Evolutionary conservation across 805 yeast genomes (phyloP).

Genomic region (Candida glaebosa): DNA sequence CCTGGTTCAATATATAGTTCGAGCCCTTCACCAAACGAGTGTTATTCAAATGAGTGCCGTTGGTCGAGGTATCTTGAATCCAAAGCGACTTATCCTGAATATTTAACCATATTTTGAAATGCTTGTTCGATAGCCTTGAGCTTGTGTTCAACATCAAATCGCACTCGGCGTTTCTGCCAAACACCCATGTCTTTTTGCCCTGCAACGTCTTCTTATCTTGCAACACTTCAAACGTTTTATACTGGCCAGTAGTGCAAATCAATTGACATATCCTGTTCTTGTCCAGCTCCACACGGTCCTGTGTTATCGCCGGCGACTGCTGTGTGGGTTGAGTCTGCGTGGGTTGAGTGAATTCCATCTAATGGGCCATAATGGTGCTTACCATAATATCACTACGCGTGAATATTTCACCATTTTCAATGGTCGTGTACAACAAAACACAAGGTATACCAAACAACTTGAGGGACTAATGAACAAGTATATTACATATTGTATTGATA

Average conservation of each 20-base stretch:
- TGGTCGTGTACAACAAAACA: background rate
- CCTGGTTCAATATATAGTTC: constrained; percentile 80
- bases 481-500: no score
- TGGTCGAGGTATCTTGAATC: constrained; percentile 79
- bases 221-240: constrained; percentile 40
- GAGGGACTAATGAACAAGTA: no score
- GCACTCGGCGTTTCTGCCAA: constrained; percentile 70
- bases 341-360: constrained; percentile 24
- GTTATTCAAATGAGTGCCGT: constrained; percentile 87
- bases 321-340: constrained; percentile 39
- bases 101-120: constrained; percentile 68
- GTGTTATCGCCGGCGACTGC: constrained; percentile 30
- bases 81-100: constrained; percentile 51
- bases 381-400: constrained; percentile 4
- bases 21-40: constrained; percentile 68
- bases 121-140: constrained; percentile 69
- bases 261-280: constrained; percentile 46
- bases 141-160: constrained; percentile 60
- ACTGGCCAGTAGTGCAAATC: constrained; percentile 59
- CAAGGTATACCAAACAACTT: no score
- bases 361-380: background rate
- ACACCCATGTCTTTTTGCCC: constrained; percentile 49
- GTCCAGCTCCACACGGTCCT: constrained; percentile 20
- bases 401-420: background rate
- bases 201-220: constrained; percentile 21